Conservation (phyloP, 192 early-diverging fungal genomes). For the Mortierella hygrophila region DNA sequence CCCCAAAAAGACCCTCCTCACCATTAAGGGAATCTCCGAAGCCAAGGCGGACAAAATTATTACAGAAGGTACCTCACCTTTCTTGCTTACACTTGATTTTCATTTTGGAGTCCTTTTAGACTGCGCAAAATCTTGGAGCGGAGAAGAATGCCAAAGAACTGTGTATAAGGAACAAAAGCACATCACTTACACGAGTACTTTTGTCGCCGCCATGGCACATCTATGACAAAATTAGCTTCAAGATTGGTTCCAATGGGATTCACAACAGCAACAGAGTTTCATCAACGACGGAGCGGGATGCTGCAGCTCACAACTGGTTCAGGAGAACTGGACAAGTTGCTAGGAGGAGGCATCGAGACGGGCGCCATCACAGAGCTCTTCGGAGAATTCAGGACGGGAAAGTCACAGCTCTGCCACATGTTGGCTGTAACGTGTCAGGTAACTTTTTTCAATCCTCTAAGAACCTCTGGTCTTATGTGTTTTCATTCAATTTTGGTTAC, state of each 20-base stretch:
- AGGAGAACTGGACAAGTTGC: conserved; percentile 89
- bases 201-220: background rate
- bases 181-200: background rate
- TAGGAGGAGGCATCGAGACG: conserved; percentile 97
- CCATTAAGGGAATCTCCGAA: conserved; percentile 96
- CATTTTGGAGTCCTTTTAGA: too few species aligned
- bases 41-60: conserved; percentile 96
- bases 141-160: background rate
- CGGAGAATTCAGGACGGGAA: conserved; percentile 98
- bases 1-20: conserved; percentile 86
- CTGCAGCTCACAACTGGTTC: conserved; percentile 92
- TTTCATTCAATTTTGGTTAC: too few species aligned
- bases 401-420: conserved; percentile 96
- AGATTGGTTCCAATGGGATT: conserved; percentile 96
- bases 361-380: conserved; percentile 98
- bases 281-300: conserved; percentile 83
- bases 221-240: conserved; percentile 66
- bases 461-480: too few species aligned
- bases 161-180: background rate
- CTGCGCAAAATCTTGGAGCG: background rate
- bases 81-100: background rate
- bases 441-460: background rate
- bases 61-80: conserved; percentile 74
- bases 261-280: conserved; percentile 93
- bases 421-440: conserved; percentile 96